Evolutionary conservation across 2,329 filamentous ascomycete genomes (phyloP), one percentile per base, ranked within the genome.

Genomic region (Pseudophaeomoniella oleicola): DNA sequence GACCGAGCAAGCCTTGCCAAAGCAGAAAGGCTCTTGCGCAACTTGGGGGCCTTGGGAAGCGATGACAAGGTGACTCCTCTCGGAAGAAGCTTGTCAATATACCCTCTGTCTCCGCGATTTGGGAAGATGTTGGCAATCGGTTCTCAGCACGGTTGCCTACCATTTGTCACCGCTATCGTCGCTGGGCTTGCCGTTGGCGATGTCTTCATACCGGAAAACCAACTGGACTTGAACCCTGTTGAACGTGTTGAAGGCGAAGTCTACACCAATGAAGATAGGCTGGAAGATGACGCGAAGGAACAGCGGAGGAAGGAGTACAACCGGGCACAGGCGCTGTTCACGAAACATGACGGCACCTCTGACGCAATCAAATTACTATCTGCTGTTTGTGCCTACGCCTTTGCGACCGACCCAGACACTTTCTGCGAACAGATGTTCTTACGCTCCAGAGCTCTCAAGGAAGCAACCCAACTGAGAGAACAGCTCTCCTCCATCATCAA

Each of bases 291-390:
- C 41, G 69, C 68, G 27, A 75, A 78, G 39, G 78, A 81, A 32
- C 69, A 72, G 35, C 69, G 77, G 2, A 67, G 76, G 14, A 74
- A 71, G 51, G 67, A 67, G 29, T 77, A 72, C 60, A 81, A 83
- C 44, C 70, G 75, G 19, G 82, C 79, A 0, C 85, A 92, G 45
- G 75, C 74, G 30, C 77, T 79, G 39, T 85, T 96, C 48, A 78
- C 81, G 53, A 78, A 75, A 40, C 71, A 87, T 39, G 90, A 94
- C 52, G 78, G 84, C 52, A 75, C 72, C 36, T 84, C 81, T 1
- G 90, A 98, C 56, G 86, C 82, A 13, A 77, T 96, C 48, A 96
- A 94, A 59, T 71, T 90, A 29, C 73, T 96, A 32, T 85, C 87
- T 39, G 85, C 85, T 0, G 77, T 94, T 3, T 86, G 84, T 43